Evolutionary conservation across 129 eudicot genomes (phyloP).

Genomic region (Arctium lappa): DNA sequence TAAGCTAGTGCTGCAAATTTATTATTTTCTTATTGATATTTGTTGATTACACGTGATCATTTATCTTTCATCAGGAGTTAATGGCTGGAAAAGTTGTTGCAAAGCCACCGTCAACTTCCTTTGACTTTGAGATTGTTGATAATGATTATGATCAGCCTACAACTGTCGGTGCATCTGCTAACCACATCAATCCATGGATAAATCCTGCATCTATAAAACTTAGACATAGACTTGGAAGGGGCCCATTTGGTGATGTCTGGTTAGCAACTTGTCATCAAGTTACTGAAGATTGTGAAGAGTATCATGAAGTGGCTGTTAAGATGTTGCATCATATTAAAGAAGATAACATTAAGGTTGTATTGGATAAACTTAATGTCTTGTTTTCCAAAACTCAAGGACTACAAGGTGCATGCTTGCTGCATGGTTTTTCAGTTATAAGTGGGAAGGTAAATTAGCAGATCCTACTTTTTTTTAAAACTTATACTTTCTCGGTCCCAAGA

Average conservation of each 20-base stretch:
- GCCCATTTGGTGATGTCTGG: constrained; percentile 95
- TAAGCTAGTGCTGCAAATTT: neutral
- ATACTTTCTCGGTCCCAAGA: neutral
- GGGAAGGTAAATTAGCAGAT: constrained; percentile 56
- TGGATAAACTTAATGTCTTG: constrained; percentile 50
- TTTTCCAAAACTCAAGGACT: constrained; percentile 54
- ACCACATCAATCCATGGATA: constrained; percentile 60
- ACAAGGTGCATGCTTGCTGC: constrained; percentile 62
- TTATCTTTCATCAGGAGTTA: constrained; percentile 27
- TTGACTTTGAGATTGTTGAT: constrained; percentile 72
- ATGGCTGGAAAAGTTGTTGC: constrained; percentile 68
- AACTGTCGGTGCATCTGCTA: constrained; percentile 37
- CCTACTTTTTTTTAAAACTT: neutral
- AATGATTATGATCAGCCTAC: constrained; percentile 54
- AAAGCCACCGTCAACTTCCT: constrained; percentile 38
- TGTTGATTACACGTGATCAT: constrained; percentile 8
- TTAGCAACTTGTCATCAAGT: constrained; percentile 74
- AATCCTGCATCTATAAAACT: constrained; percentile 72
- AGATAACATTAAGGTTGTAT: constrained; percentile 51
- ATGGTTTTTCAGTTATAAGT: constrained; percentile 64
- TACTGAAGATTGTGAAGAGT: constrained; percentile 65
- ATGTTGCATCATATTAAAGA: constrained; percentile 78
- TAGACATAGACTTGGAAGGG: constrained; percentile 87
- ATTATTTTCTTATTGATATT: constrained; percentile 2
- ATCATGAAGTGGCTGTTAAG: constrained; percentile 89